These are phyloP conservation scores for Yamagishiella unicocca DNA, from an alignment of 139 green algal genomes.

Conservation along the genomic window DNA sequence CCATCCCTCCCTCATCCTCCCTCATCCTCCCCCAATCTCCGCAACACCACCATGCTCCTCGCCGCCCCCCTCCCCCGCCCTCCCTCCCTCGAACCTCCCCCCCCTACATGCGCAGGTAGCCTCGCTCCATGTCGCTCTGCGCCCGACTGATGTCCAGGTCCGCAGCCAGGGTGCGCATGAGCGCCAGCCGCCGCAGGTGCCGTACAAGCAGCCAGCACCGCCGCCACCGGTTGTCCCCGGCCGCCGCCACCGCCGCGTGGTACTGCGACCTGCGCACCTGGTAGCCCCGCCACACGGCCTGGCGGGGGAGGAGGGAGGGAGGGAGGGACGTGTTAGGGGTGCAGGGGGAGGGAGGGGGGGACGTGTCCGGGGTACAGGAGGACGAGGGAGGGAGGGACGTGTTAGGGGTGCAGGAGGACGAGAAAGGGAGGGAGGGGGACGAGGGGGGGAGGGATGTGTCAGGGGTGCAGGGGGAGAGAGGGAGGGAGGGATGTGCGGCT, in stretches of 20 bases:
- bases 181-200: slow-evolving; percentile 26
- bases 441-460: neutral
- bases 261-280: neutral
- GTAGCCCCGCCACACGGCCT: slow-evolving; percentile 40
- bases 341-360: neutral
- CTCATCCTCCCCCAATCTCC: neutral
- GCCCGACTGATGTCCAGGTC: slow-evolving; percentile 43
- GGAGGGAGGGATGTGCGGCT: neutral
- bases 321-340: neutral
- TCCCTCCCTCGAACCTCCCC: no score
- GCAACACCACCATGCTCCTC: neutral
- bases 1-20: neutral
- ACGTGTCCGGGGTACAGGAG: no score
- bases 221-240: slow-evolving; percentile 17
- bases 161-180: slow-evolving; percentile 37
- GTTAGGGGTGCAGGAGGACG: neutral
- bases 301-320: neutral
- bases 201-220: neutral
- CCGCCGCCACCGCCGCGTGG: neutral
- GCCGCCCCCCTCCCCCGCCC: neutral
- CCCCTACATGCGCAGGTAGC: slow-evolving; percentile 17
- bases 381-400: neutral
- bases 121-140: slow-evolving; percentile 32
- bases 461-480: neutral
- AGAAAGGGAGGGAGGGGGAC: neutral